Base-by-base conservation (phyloP, 257 asterid species). In the Nicotiana otophora region DNA sequence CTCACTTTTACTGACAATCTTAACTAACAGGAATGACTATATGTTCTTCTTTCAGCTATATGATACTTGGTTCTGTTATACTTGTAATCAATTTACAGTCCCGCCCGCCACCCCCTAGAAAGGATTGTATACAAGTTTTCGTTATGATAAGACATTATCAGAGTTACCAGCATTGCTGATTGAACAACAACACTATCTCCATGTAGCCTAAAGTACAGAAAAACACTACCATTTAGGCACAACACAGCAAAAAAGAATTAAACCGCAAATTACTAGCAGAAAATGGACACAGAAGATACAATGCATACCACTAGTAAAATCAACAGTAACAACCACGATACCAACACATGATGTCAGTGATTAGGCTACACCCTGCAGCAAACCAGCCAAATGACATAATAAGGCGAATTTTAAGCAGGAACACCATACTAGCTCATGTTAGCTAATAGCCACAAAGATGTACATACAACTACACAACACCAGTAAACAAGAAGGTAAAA, bases 361-460 rank as follows among this genome's bases (percentile, higher is more conserved):
- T 42, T 12, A 70, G 39, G 77, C 79, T 63, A 81, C 76, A 51
- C 16, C 64, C 36, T 28, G 76, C 83, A 80, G 75, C 36, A 14
- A 72, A 0, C 60, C 36, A 46, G 75, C 84, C 84, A 88, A 48
- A 54, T 53, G 57, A 84, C 82, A 85, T 82, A 85, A 77, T 69
- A 81, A 55, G 82, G 86, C 54, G 81, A 46, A 80, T 28, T 79
- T 17, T 46, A 74, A 78, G n/a, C 83, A 80, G 66, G 55, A 77
- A 55, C 88, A 82, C 89, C 87, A 46, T 55, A 84, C 5, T 86
- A 78, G 90, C 90, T 88, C 89, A 87, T 84, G 85, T 83, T 91
- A 91, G 90, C 84, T 42, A 57, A 68, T 17, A 75, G 46, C 26
- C 63, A 74, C 42, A 74, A 48, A 48, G 15, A 48, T 14, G 42